These are phyloP conservation scores for Nemania abortiva DNA, from an alignment of 2,329 filamentous ascomycete species.

Conservation along the genomic window DNA sequence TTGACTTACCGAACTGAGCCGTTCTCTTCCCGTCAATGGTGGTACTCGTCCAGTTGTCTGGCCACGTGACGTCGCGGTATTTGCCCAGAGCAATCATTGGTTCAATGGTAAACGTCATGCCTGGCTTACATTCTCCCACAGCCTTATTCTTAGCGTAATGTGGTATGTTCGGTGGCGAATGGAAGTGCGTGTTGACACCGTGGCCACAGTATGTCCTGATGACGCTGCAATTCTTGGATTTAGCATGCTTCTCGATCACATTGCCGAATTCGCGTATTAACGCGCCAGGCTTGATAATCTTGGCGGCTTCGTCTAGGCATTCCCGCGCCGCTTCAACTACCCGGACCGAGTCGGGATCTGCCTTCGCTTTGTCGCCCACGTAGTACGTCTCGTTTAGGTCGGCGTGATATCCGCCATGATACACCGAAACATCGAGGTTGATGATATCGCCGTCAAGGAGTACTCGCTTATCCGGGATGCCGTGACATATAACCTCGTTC, in stretches of 20 bases:
- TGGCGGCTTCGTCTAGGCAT: conserved; percentile 90
- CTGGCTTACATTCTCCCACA: conserved; percentile 90
- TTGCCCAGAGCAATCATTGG: conserved; percentile 97
- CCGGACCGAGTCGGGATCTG: conserved; percentile 86
- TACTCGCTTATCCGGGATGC: conserved; percentile 91
- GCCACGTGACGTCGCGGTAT: conserved; percentile 95
- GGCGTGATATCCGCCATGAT: conserved; percentile 94
- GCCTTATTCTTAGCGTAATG: conserved; percentile 99
- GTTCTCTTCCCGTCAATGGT: conserved; percentile 90
- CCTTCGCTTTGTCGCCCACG: conserved; percentile 86
- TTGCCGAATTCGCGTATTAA: conserved; percentile 94
- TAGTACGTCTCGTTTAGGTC: conserved; percentile 99
- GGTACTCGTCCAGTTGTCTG: conserved; percentile 97
- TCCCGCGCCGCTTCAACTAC: conserved; percentile 92
- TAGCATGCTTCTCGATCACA: conserved; percentile 94
- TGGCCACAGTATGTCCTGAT: conserved; percentile 97
- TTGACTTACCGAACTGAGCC: conserved; percentile 86
- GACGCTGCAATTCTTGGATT: conserved; percentile 85
- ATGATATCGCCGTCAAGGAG: conserved; percentile 94
- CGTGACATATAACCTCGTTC: conserved; percentile 99
- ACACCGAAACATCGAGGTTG: conserved; percentile 96
- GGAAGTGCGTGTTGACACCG: conserved; percentile 93
- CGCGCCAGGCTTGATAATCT: conserved; percentile 91
- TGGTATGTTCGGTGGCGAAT: conserved; percentile 92
- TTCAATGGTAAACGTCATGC: conserved; percentile 99